These are phyloP conservation scores for Pestalotiopsis sp. DNA, from an alignment of 2,329 filamentous ascomycete species.

Conservation along the genomic window DNA sequence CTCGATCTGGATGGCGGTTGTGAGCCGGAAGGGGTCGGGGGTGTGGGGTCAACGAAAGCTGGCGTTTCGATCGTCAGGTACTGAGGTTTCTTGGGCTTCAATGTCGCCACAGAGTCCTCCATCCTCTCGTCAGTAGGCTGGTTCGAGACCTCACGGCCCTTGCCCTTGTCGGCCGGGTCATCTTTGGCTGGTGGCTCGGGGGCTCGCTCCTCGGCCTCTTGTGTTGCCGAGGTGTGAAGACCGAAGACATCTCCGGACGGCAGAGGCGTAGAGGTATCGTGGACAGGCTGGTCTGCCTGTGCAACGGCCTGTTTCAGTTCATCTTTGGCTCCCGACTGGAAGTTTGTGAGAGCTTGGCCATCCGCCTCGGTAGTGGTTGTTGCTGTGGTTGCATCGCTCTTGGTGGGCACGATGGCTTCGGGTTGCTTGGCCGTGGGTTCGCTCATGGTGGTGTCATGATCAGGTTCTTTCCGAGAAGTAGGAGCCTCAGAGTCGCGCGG, in stretches of 20 bases:
- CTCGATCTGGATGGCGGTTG: constrained; percentile 62
- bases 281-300: background rate
- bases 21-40: constrained; percentile 57
- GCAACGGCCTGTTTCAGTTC: background rate
- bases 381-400: constrained; percentile 7
- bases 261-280: background rate
- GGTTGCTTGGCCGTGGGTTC: constrained; percentile 16
- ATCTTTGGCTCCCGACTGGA: constrained; percentile 1
- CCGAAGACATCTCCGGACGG: background rate
- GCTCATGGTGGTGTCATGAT: constrained; percentile 19
- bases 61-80: constrained; percentile 51
- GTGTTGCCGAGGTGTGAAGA: background rate
- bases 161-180: constrained; percentile 1
- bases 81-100: constrained; percentile 50
- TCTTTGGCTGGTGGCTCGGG: background rate
- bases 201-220: background rate
- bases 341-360: background rate
- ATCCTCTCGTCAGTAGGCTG: constrained; percentile 32
- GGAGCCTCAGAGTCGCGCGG: background rate
- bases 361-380: background rate
- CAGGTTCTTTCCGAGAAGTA: background rate
- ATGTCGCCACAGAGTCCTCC: constrained; percentile 51
- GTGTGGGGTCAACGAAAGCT: constrained; percentile 60
- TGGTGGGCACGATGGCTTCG: constrained; percentile 8
- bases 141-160: background rate